Evolutionary conservation across 257 asterid genomes (phyloP).

Genomic region (Gynochthodes officinalis): DNA sequence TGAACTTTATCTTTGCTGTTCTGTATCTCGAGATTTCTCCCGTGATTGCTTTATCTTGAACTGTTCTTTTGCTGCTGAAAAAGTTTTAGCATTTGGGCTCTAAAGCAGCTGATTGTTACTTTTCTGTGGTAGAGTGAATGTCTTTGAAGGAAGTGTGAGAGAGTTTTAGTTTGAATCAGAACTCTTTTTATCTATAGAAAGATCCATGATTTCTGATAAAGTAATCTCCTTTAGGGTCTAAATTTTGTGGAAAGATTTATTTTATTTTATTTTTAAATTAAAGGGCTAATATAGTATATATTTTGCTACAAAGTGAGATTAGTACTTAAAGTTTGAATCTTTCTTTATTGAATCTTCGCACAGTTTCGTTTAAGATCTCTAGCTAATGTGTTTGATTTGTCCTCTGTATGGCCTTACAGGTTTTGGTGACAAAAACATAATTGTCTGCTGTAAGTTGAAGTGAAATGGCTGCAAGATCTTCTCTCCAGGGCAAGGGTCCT

Average conservation of each 20-base stretch:
- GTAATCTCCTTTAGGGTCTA: not conserved
- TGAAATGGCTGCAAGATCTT: conserved; percentile 65
- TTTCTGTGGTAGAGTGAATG: not conserved
- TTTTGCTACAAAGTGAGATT: not conserved
- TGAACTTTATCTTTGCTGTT: conserved; percentile 22
- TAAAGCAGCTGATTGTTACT: conserved; percentile 30
- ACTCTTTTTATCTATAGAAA: conserved; percentile 12
- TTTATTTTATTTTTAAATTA: too few relatives aligned
- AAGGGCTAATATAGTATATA: not conserved
- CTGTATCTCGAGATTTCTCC: conserved; percentile 13
- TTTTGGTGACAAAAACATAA: conserved; percentile 25
- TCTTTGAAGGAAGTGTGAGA: not conserved
- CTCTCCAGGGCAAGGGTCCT: conserved; percentile 39
- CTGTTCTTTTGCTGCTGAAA: conserved; percentile 2
- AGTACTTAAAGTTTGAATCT: not conserved
- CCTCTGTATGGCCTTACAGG: conserved; percentile 31
- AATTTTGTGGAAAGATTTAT: not conserved
- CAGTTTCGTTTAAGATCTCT: conserved; percentile 11
- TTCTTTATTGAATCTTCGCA: not conserved
- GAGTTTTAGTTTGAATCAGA: not conserved
- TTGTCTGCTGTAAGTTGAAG: conserved; percentile 13
- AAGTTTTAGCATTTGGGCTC: conserved; percentile 26
- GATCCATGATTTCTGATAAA: not conserved
- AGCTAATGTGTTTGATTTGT: conserved; percentile 14
- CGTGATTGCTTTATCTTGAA: conserved; percentile 17